These are phyloP conservation scores for Pyrus pyrifolia DNA, from an alignment of 306 rosid species.

Conservation along the genomic window DNA sequence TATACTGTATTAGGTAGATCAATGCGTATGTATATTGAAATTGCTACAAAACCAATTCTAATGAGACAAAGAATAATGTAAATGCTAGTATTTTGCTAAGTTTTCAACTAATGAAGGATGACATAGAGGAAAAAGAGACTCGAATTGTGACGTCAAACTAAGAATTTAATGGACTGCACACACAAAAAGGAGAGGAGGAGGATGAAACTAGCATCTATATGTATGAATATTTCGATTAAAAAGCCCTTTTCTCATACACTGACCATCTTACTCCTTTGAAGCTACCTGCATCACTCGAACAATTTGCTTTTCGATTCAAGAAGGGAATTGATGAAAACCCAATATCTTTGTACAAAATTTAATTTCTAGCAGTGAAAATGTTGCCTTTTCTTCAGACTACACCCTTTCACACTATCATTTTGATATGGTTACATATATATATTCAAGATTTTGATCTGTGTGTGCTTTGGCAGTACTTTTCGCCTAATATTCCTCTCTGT, in stretches of 20 bases:
- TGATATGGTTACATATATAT: not conserved
- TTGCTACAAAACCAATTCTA: not conserved
- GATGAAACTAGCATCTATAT: not conserved
- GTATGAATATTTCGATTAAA: not conserved
- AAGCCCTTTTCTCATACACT: not conserved
- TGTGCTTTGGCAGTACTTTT: not conserved
- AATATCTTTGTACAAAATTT: not conserved
- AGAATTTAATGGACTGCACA: not conserved
- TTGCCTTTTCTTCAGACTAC: not conserved
- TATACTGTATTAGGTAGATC: not conserved
- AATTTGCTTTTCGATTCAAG: too few relatives aligned
- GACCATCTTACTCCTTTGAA: not conserved
- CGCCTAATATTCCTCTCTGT: conserved; percentile 13
- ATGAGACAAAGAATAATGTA: too few relatives aligned
- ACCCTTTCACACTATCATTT: not conserved
- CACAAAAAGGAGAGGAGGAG: not conserved
- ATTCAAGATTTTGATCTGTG: conserved; percentile 2
- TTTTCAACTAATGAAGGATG: not conserved
- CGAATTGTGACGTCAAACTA: not conserved
- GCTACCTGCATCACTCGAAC: not conserved
- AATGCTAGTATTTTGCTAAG: too few relatives aligned
- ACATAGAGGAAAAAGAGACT: not conserved
- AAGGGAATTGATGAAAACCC: not conserved
- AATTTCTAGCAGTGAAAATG: not conserved
- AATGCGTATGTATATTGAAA: not conserved